A percentile compares a stretch with the other conserved stretches of the same genome.
These are phyloP conservation scores for Geosmithia flava DNA, from an alignment of 2,329 filamentous ascomycete genomes.

Conservation along the genomic window DNA sequence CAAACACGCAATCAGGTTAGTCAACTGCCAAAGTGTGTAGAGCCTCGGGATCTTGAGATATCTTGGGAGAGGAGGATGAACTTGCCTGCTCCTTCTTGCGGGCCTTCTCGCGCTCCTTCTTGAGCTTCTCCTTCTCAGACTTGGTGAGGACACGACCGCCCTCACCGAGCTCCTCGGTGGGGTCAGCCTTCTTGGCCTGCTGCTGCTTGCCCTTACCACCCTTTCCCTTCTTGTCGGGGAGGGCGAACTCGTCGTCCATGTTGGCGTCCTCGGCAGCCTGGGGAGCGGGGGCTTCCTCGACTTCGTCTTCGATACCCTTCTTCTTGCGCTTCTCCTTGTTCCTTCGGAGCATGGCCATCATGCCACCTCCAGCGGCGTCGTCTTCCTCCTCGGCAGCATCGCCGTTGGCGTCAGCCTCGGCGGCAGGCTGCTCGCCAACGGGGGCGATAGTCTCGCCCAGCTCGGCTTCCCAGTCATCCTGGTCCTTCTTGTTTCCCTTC, in stretches of 20 bases:
- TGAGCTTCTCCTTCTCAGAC: slow-evolving; percentile 96
- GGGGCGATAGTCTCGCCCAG: slow-evolving; percentile 67
- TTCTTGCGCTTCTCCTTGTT: slow-evolving; percentile 82
- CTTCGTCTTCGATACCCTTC: slow-evolving; percentile 67
- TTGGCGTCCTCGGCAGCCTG: slow-evolving; percentile 61
- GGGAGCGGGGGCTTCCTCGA: slow-evolving; percentile 38
- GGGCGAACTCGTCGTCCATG: slow-evolving; percentile 75
- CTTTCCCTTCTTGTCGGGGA: slow-evolving; percentile 60
- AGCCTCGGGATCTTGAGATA: not conserved
- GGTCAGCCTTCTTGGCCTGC: slow-evolving; percentile 28
- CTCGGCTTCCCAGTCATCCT: slow-evolving; percentile 92
- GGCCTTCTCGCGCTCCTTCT: slow-evolving; percentile 97
- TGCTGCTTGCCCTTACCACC: slow-evolving; percentile 26
- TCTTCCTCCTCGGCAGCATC: slow-evolving; percentile 36
- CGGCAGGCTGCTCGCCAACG: slow-evolving; percentile 15
- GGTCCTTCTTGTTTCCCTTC: slow-evolving; percentile 71
- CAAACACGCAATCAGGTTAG: not conserved
- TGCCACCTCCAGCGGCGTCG: slow-evolving; percentile 45
- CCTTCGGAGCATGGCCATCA: slow-evolving; percentile 72
- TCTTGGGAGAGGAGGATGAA: not conserved
- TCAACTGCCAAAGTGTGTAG: not conserved
- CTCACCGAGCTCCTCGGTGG: slow-evolving; percentile 33
- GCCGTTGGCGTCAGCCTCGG: slow-evolving; percentile 23
- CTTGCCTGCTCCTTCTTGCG: slow-evolving; percentile 91
- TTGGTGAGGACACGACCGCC: slow-evolving; percentile 75